Conservation (phyloP, 2,329 filamentous ascomycete genomes). For the Ciborinia camelliae region DNA sequence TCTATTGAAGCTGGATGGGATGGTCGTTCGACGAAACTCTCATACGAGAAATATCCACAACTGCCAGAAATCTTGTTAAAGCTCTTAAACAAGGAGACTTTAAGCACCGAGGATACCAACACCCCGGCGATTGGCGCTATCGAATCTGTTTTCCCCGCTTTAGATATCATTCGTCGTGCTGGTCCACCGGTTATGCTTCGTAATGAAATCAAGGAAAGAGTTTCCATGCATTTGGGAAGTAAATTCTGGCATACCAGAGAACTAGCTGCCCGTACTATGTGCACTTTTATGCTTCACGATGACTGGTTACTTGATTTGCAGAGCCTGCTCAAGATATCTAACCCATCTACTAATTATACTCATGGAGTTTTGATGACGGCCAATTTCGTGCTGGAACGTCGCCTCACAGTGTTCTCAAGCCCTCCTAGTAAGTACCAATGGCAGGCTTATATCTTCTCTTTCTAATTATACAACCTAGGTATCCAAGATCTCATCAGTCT, state of each 20-base stretch:
- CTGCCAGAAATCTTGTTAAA: conserved; percentile 61
- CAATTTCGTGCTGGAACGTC: conserved; percentile 55
- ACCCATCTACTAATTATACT: conserved; percentile 48
- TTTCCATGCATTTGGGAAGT: conserved; percentile 62
- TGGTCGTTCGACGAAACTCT: conserved; percentile 60
- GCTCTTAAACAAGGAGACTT: conserved; percentile 48
- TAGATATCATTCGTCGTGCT: conserved; percentile 76
- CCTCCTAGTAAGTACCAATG: conserved; percentile 42
- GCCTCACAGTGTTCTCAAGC: conserved; percentile 46
- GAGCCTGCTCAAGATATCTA: conserved; percentile 29
- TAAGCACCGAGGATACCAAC: conserved; percentile 11
- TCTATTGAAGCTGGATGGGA: conserved; percentile 61
- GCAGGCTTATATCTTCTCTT: not conserved
- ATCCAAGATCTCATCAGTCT: conserved; percentile 5
- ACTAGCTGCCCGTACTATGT: conserved; percentile 71
- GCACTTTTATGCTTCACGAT: conserved; percentile 55
- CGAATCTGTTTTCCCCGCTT: conserved; percentile 75
- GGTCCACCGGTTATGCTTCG: conserved; percentile 58
- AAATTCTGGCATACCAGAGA: conserved; percentile 78
- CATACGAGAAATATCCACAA: conserved; percentile 66
- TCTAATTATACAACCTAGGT: conserved; percentile 6
- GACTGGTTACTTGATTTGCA: conserved; percentile 47
- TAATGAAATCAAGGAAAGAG: conserved; percentile 53
- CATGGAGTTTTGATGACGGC: conserved; percentile 58
- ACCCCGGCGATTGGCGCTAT: conserved; percentile 44